Conservation (phyloP, 2,329 filamentous ascomycete species). For the Cadophora malorum region DNA sequence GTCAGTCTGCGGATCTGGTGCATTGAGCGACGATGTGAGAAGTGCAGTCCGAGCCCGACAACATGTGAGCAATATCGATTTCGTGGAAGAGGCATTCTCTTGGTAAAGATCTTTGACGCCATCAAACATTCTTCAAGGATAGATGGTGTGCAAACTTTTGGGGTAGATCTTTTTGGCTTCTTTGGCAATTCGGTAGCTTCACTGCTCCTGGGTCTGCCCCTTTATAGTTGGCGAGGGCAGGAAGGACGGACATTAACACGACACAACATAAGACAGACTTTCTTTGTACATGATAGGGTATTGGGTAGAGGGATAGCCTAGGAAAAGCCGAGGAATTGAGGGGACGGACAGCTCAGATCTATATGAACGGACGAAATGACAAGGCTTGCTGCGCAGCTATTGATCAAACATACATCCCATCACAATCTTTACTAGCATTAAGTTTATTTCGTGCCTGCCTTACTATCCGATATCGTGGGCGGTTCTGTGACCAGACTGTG, state of each 20-base stretch:
- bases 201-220: constrained; percentile 4
- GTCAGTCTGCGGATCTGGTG: constrained; percentile 76
- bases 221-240: not conserved
- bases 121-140: not conserved
- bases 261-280: constrained; percentile 2
- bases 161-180: constrained; percentile 17
- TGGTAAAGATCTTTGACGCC: constrained; percentile 52
- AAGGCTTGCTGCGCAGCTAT: constrained; percentile 17
- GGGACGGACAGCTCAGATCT: constrained; percentile 15
- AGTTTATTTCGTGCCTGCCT: not conserved
- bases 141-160: constrained; percentile 9
- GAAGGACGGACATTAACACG: not conserved
- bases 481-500: not conserved
- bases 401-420: not conserved
- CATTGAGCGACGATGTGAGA: constrained; percentile 77
- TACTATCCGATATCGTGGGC: not conserved
- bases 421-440: not conserved
- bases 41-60: constrained; percentile 69
- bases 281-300: constrained; percentile 28
- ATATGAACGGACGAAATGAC: not conserved
- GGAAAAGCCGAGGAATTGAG: not conserved
- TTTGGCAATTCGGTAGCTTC: constrained; percentile 19
- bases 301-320: constrained; percentile 30
- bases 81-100: constrained; percentile 79
- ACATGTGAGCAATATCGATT: constrained; percentile 72